Evolutionary conservation across 768 basidiomycete genomes (phyloP).

Genomic region (Mycena venus): DNA sequence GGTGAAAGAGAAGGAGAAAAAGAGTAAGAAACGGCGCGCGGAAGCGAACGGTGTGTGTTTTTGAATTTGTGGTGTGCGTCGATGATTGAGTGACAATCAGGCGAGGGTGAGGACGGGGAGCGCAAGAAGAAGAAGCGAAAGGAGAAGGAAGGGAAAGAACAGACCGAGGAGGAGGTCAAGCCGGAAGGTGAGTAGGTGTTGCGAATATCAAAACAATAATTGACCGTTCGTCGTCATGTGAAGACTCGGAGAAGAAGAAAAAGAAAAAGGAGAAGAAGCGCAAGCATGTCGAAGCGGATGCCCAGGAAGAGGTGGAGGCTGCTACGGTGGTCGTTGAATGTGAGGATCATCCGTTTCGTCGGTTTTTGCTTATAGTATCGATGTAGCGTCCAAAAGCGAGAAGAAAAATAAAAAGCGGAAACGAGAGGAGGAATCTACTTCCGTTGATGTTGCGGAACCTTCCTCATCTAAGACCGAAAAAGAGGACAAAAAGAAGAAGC

Average conservation of each 20-base stretch:
- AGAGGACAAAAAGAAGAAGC: slow-evolving; percentile 48
- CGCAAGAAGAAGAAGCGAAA: slow-evolving; percentile 40
- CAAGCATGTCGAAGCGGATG: slow-evolving; percentile 55
- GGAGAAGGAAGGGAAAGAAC: slow-evolving; percentile 34
- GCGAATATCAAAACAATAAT: background rate
- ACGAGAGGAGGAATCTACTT: slow-evolving; percentile 44
- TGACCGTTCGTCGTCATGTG: background rate
- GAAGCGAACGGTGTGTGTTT: slow-evolving; percentile 38
- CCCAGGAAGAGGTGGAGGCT: slow-evolving; percentile 44
- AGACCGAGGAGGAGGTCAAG: slow-evolving; percentile 56
- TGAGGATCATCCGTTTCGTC: slow-evolving; percentile 26
- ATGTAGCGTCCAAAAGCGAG: slow-evolving; percentile 42
- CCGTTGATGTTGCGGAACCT: slow-evolving; percentile 33
- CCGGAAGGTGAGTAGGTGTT: slow-evolving; percentile 46
- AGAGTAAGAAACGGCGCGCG: slow-evolving; percentile 28
- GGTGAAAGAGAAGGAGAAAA: slow-evolving; percentile 10
- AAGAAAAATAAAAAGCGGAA: slow-evolving; percentile 60
- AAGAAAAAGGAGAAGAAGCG: slow-evolving; percentile 38
- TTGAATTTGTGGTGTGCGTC: background rate
- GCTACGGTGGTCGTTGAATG: slow-evolving; percentile 45
- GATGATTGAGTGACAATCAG: slow-evolving; percentile 15
- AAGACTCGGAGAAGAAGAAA: slow-evolving; percentile 29
- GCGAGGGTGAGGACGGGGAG: slow-evolving; percentile 31
- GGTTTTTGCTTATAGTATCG: background rate
- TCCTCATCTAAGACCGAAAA: slow-evolving; percentile 27